A percentile compares a stretch with the other conserved stretches of the same genome.
Conservation (phyloP, 2,329 filamentous ascomycete genomes). For the Botrytis cinerea region DNA sequence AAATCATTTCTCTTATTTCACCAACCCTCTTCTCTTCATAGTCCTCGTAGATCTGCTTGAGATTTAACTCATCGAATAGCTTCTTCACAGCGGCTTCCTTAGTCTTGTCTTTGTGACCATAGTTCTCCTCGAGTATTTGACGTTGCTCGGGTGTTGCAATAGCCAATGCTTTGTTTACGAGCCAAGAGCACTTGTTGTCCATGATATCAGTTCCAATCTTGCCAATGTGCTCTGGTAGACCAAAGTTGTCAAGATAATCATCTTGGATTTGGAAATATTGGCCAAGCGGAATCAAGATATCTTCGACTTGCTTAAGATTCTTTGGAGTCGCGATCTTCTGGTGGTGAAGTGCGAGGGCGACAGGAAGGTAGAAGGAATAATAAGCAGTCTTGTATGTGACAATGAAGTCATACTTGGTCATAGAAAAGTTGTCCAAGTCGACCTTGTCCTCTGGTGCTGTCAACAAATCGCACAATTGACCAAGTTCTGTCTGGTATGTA, state of each 20-base stretch:
- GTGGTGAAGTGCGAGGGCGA: slow-evolving; percentile 85
- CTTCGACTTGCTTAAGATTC: slow-evolving; percentile 86
- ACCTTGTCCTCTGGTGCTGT: slow-evolving; percentile 94
- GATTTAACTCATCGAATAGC: slow-evolving; percentile 80
- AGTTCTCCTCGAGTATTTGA: slow-evolving; percentile 85
- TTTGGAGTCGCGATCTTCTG: slow-evolving; percentile 80
- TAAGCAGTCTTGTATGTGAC: slow-evolving; percentile 99
- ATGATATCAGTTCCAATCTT: slow-evolving; percentile 99
- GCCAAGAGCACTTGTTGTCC: slow-evolving; percentile 99
- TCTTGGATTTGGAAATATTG: slow-evolving; percentile 99
- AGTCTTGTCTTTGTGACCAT: slow-evolving; percentile 84
- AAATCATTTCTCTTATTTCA: slow-evolving; percentile 77
- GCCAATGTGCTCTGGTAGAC: slow-evolving; percentile 86
- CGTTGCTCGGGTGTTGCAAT: slow-evolving; percentile 82
- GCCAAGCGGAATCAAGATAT: slow-evolving; percentile 93
- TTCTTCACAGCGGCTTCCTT: slow-evolving; percentile 86
- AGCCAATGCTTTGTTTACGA: slow-evolving; percentile 90
- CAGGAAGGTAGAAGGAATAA: slow-evolving; percentile 98
- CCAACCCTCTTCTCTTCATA: slow-evolving; percentile 86
- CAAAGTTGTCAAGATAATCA: slow-evolving; percentile 98
- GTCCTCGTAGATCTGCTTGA: slow-evolving; percentile 80
- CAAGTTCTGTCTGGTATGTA: slow-evolving; percentile 91
- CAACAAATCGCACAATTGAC: slow-evolving; percentile 90
- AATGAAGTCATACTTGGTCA: slow-evolving; percentile 96
- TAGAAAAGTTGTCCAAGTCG: slow-evolving; percentile 90